Percentiles rank a stretch among this genome's conserved stretches.
Evolutionary conservation across 2,329 filamentous ascomycete genomes (phyloP).

Genomic region (Calonectria henricotiae): DNA sequence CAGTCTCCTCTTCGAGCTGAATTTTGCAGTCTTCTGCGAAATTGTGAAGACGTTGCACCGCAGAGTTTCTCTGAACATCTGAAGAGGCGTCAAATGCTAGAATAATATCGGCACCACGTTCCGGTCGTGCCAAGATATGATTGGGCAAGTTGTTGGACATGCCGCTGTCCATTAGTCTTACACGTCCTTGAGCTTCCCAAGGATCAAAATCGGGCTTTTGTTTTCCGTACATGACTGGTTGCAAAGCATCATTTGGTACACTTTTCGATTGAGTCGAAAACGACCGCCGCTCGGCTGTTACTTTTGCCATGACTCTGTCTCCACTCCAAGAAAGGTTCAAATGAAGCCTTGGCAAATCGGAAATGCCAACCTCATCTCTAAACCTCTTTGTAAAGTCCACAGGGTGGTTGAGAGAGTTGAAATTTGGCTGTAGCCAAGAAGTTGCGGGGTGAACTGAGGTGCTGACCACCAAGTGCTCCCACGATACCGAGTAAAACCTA

Average conservation of each 20-base stretch:
- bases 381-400: conserved; percentile 24
- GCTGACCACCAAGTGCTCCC: conserved; percentile 26
- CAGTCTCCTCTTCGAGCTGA: conserved; percentile 29
- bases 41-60: conserved; percentile 42
- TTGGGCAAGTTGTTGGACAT: conserved; percentile 50
- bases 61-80: conserved; percentile 41
- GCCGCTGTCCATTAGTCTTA: conserved; percentile 45
- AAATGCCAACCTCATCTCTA: background rate
- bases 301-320: conserved; percentile 26
- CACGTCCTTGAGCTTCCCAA: conserved; percentile 48
- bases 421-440: background rate
- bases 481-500: conserved; percentile 14
- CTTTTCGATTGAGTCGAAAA: conserved; percentile 4
- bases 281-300: conserved; percentile 18
- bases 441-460: background rate
- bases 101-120: conserved; percentile 42
- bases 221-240: background rate
- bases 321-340: conserved; percentile 26
- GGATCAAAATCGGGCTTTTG: accelerated
- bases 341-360: conserved; percentile 7
- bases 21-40: conserved; percentile 47
- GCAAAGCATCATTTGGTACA: background rate
- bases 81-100: conserved; percentile 47
- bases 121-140: conserved; percentile 41
- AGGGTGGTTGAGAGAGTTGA: background rate